phyloP scores from a whole-genome alignment of 768 basidiomycete species.

The Hypholoma sublateritium region DNA sequence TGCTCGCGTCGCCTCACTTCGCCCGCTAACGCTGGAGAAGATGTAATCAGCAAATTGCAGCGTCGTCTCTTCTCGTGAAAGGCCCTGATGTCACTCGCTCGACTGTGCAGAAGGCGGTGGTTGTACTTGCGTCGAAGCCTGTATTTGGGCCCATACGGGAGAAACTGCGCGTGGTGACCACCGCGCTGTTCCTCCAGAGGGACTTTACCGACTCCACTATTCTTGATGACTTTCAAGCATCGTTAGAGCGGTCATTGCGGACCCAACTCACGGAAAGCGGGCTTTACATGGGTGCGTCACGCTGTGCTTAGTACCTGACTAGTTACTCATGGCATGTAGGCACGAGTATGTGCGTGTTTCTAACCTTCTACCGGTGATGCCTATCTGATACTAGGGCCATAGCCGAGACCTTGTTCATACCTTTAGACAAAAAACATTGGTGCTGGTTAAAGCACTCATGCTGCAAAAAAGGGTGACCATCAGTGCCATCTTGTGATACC shows the following conservation, averaged over 20 bases:
- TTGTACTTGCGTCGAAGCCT: constrained; percentile 88
- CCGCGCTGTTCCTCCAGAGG: constrained; percentile 86
- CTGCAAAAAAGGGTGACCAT: constrained; percentile 83
- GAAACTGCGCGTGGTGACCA: constrained; percentile 91
- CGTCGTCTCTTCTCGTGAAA: constrained; percentile 75
- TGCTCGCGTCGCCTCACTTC: background rate
- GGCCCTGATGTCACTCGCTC: constrained; percentile 88
- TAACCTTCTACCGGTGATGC: background rate
- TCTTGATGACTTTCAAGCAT: constrained; percentile 82
- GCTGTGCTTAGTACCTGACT: too few relatives aligned
- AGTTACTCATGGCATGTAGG: constrained; percentile 35
- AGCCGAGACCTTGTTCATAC: constrained; percentile 92
- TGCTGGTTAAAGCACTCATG: constrained; percentile 94
- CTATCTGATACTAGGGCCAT: constrained; percentile 6
- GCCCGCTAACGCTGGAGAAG: constrained; percentile 35
- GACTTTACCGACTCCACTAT: constrained; percentile 89
- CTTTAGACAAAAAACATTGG: constrained; percentile 88
- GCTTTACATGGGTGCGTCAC: constrained; percentile 85
- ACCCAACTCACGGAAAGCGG: constrained; percentile 89
- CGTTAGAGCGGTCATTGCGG: constrained; percentile 73
- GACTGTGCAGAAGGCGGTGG: constrained; percentile 97
- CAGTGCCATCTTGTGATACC: background rate
- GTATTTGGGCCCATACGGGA: constrained; percentile 97
- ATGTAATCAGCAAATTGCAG: constrained; percentile 92
- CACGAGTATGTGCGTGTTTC: constrained; percentile 60